phyloP scores from a whole-genome alignment of 345 rosid species.

The Hibiscus syriacus region DNA sequence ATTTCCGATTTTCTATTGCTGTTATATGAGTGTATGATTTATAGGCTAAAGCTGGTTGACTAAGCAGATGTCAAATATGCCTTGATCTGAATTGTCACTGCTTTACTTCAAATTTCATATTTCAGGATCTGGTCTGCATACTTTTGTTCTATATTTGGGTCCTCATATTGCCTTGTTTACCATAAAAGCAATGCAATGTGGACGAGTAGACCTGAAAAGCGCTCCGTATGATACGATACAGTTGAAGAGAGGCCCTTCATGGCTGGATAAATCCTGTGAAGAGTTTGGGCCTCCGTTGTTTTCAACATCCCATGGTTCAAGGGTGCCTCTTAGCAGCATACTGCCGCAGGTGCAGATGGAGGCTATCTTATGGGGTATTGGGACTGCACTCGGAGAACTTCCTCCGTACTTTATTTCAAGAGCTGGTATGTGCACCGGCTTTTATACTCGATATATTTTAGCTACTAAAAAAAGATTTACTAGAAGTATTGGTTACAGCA shows the following conservation, averaged over 20 bases:
- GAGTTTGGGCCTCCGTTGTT: constrained; percentile 82
- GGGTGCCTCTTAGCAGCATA: constrained; percentile 81
- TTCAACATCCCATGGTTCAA: constrained; percentile 42
- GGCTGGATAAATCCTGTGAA: constrained; percentile 84
- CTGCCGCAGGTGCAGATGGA: constrained; percentile 77
- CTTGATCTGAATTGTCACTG: neutral
- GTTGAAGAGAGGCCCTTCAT: constrained; percentile 70
- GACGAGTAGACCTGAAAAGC: constrained; percentile 83
- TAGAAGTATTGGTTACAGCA: neutral
- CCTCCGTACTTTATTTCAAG: constrained; percentile 99
- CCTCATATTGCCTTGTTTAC: constrained; percentile 98
- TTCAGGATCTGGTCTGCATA: constrained; percentile 95
- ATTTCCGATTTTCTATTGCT: neutral
- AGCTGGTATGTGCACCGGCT: constrained; percentile 50
- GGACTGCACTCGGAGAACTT: constrained; percentile 99
- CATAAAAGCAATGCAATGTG: constrained; percentile 86
- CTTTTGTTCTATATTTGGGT: constrained; percentile 94
- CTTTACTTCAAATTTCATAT: neutral
- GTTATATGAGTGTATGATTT: neutral
- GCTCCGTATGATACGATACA: constrained; percentile 94
- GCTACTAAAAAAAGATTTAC: neutral
- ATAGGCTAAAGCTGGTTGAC: neutral
- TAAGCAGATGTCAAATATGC: neutral
- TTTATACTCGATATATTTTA: neutral
- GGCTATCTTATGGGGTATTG: constrained; percentile 90